Conservation (phyloP, 305 asterid species). For the Solanum hybrid region DNA sequence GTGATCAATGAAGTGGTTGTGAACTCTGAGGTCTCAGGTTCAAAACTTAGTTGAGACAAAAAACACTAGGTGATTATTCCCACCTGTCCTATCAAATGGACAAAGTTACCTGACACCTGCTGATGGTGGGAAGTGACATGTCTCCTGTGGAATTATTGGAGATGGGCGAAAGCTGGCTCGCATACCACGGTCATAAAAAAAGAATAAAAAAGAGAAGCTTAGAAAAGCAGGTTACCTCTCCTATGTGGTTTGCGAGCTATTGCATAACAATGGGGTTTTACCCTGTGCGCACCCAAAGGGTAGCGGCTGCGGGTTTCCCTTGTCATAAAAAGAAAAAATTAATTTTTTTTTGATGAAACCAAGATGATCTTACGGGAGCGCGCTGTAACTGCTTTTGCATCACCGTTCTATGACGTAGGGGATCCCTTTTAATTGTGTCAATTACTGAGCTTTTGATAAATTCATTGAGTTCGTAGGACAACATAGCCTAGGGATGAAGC, state of each 20-base stretch:
- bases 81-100: not conserved
- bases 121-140: not conserved
- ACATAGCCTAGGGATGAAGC: not conserved
- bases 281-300: too few species aligned
- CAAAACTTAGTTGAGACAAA: not conserved
- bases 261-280: too few species aligned
- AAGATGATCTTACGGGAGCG: not conserved
- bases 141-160: not conserved
- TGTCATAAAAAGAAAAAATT: too few species aligned
- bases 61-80: not conserved
- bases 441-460: not conserved
- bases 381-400: not conserved
- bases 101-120: not conserved
- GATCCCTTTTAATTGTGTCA: not conserved
- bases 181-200: not conserved
- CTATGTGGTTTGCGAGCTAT: too few species aligned
- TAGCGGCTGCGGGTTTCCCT: too few species aligned
- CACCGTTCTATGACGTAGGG: not conserved
- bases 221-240: too few species aligned
- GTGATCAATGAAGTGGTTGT: not conserved
- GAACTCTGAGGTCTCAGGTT: not conserved
- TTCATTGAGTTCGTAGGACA: not conserved
- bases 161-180: not conserved
- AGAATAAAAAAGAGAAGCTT: not conserved
- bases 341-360: not conserved